These are phyloP conservation scores for Suillus fuscotomentosus DNA, from an alignment of 768 basidiomycete species.

Conservation along the genomic window DNA sequence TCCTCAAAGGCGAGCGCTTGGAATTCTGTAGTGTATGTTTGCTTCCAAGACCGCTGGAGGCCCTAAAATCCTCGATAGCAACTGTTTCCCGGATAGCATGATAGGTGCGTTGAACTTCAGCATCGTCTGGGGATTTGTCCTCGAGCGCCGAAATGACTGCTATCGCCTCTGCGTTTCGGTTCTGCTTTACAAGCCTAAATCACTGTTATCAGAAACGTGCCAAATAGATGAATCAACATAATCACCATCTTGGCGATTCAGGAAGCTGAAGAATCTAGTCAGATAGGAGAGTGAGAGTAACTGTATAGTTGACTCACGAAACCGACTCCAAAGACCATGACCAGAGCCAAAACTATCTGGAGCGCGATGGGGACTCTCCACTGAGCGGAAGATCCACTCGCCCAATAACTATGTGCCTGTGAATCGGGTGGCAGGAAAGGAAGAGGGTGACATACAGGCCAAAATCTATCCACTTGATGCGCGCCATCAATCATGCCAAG, in stretches of 20 bases:
- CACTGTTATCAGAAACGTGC: not conserved
- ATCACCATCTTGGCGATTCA: constrained; percentile 58
- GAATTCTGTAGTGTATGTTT: constrained; percentile 1
- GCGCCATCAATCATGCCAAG: not conserved
- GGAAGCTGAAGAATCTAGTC: constrained; percentile 40
- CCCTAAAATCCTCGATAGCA: constrained; percentile 35
- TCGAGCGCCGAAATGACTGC: constrained; percentile 65
- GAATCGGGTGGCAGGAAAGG: constrained; percentile 2
- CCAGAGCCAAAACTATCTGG: constrained; percentile 54
- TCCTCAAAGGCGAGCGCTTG: constrained; percentile 36
- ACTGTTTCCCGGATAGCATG: constrained; percentile 55
- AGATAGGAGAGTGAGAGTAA: not conserved
- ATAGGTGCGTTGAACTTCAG: constrained; percentile 48
- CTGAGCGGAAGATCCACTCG: constrained; percentile 47
- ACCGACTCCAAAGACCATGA: constrained; percentile 48
- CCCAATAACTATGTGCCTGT: constrained; percentile 43
- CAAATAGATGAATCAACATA: not conserved
- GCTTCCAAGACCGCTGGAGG: not conserved
- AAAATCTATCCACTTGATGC: constrained; percentile 58
- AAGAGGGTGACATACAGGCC: constrained; percentile 41
- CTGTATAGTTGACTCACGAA: constrained; percentile 39
- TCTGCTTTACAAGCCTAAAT: constrained; percentile 53
- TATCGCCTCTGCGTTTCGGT: constrained; percentile 52
- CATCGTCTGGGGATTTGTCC: constrained; percentile 46
- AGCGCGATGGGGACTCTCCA: constrained; percentile 65